Percentiles rank a stretch among this genome's conserved stretches.
Conservation (phyloP, 176 grass and related monocot species). For the Triticum aestivum region IWGSC_CS_RefSeq_v2.1 NC_057799.1:546808640-546809139, state of each 20-base stretch:
- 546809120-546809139: conserved; percentile 61
- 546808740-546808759: conserved; percentile 73
- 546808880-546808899: background rate
- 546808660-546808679: conserved; percentile 51
- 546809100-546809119: conserved; percentile 93
- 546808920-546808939: background rate
- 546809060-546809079: conserved; percentile 77
- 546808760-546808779: conserved; percentile 64
- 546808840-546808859: conserved; percentile 47
- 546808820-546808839: conserved; percentile 83
- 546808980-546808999: conserved; percentile 92
- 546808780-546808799: conserved; percentile 66
- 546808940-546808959: conserved; percentile 64
- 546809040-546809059: conserved; percentile 52
- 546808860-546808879: background rate
- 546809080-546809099: conserved; percentile 78
- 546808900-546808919: background rate
- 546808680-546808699: conserved; percentile 29
- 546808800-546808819: conserved; percentile 72
- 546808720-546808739: conserved; percentile 39
- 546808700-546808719: conserved; percentile 32
- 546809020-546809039: conserved; percentile 82
- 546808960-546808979: conserved; percentile 65
- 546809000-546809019: conserved; percentile 62
- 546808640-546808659: conserved; percentile 37